These are phyloP conservation scores for Thymus quinquecostatus DNA, from an alignment of 257 asterid genomes.

Conservation along the genomic window DNA sequence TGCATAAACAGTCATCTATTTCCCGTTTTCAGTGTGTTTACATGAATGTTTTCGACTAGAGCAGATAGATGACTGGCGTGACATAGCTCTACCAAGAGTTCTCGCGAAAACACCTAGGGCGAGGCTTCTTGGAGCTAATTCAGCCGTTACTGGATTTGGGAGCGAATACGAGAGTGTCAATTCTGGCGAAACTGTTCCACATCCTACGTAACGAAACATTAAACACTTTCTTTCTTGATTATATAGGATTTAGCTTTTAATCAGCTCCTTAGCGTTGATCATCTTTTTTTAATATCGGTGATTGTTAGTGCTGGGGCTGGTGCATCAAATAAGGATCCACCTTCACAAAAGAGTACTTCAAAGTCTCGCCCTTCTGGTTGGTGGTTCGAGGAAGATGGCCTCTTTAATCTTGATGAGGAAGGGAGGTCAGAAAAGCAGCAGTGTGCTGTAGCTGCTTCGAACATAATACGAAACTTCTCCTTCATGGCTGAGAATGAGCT, in stretches of 20 bases:
- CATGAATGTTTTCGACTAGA: constrained; percentile 27
- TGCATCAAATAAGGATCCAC: constrained; percentile 61
- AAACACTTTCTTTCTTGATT: background rate
- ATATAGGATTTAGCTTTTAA: constrained; percentile 7
- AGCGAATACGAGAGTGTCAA: constrained; percentile 67
- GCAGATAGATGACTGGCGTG: constrained; percentile 99
- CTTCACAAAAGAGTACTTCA: constrained; percentile 53
- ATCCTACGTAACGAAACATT: constrained; percentile 51
- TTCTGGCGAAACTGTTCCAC: constrained; percentile 62
- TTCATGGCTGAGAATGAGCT: constrained; percentile 98
- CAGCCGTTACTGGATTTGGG: constrained; percentile 90
- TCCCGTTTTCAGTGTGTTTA: background rate
- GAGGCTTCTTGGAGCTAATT: constrained; percentile 71
- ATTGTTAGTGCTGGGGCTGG: constrained; percentile 59
- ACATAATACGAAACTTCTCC: constrained; percentile 87
- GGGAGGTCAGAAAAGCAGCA: constrained; percentile 91
- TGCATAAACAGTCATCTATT: constrained; percentile 1
- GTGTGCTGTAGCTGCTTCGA: constrained; percentile 96
- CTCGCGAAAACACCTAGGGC: constrained; percentile 73
- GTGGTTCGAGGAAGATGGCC: constrained; percentile 99
- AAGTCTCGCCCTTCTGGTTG: constrained; percentile 75
- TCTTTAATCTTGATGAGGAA: constrained; percentile 89
- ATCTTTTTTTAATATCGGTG: constrained; percentile 9
- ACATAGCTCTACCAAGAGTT: constrained; percentile 85
- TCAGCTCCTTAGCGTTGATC: constrained; percentile 13